A percentile compares a stretch with the other conserved stretches of the same genome.
phyloP scores from a whole-genome alignment of 2,329 filamentous ascomycete species.

The Lachnellula cervina region DNA sequence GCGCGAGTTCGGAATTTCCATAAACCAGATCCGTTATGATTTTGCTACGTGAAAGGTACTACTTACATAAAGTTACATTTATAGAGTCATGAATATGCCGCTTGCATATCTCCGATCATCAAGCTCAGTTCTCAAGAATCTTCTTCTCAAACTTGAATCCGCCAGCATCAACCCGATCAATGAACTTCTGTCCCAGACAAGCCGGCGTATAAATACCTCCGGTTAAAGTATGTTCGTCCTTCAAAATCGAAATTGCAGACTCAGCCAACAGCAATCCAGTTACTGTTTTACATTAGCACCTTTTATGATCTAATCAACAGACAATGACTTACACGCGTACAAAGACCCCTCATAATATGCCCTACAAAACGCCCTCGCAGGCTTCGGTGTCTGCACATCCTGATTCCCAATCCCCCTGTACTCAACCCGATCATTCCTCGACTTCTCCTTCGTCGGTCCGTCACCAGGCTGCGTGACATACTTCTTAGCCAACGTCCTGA shows the following conservation, averaged over 20 bases:
- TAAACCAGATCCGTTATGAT: not conserved
- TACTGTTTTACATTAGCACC: slow-evolving; percentile 39
- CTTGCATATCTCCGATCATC: not conserved
- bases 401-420: slow-evolving; percentile 61
- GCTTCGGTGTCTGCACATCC: slow-evolving; percentile 40
- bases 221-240: slow-evolving; percentile 53
- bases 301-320: not conserved
- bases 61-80: not conserved
- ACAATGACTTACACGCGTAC: slow-evolving; percentile 54
- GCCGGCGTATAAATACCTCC: slow-evolving; percentile 71
- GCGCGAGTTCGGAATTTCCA: too few relatives aligned
- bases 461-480: slow-evolving; percentile 50
- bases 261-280: slow-evolving; percentile 61
- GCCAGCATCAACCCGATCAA: slow-evolving; percentile 56
- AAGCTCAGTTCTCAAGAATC: slow-evolving; percentile 32
- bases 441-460: slow-evolving; percentile 48
- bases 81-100: not conserved
- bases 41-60: not conserved
- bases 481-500: slow-evolving; percentile 40
- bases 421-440: slow-evolving; percentile 55
- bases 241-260: slow-evolving; percentile 59
- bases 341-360: slow-evolving; percentile 55
- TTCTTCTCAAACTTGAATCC: slow-evolving; percentile 60
- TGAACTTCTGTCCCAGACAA: slow-evolving; percentile 60
- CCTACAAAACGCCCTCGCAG: slow-evolving; percentile 43